Percentiles rank a stretch among this genome's conserved stretches.
These are phyloP conservation scores for Neonectria sp. DNA, from an alignment of 2,329 filamentous ascomycete species.

Conservation along the genomic window DNA sequence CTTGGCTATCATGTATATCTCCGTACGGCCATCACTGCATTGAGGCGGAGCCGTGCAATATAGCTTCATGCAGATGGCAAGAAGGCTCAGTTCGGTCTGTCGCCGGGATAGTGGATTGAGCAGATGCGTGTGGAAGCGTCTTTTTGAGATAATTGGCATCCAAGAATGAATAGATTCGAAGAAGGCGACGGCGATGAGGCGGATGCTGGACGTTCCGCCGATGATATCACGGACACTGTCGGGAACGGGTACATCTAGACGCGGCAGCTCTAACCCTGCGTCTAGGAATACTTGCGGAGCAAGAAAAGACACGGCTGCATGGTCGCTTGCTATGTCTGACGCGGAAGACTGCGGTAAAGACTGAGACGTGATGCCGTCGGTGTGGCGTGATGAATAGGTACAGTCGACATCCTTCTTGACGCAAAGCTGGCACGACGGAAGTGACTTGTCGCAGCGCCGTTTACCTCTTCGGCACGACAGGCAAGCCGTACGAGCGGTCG, in stretches of 20 bases:
- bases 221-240: background rate
- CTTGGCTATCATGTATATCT: constrained; percentile 21
- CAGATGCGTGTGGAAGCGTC: constrained; percentile 9
- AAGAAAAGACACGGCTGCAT: constrained; percentile 21
- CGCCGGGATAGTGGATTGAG: constrained; percentile 20
- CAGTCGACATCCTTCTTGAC: constrained; percentile 20
- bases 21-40: background rate
- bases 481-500: constrained; percentile 4
- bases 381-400: constrained; percentile 10
- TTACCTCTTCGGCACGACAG: constrained; percentile 23
- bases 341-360: constrained; percentile 2
- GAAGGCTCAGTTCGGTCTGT: constrained; percentile 12
- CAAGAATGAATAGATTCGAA: constrained; percentile 21
- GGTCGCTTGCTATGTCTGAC: background rate
- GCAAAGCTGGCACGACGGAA: constrained; percentile 24
- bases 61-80: constrained; percentile 29
- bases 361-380: background rate
- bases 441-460: constrained; percentile 22
- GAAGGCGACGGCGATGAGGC: constrained; percentile 3
- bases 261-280: constrained; percentile 12
- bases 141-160: constrained; percentile 22
- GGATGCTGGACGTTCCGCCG: constrained; percentile 9
- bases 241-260: constrained; percentile 1
- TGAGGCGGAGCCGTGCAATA: constrained; percentile 7
- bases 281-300: constrained; percentile 22